A percentile compares a stretch with the other conserved stretches of the same genome.
Conservation (phyloP, 148 eudicot species). For the Heliosperma pusillum region DNA sequence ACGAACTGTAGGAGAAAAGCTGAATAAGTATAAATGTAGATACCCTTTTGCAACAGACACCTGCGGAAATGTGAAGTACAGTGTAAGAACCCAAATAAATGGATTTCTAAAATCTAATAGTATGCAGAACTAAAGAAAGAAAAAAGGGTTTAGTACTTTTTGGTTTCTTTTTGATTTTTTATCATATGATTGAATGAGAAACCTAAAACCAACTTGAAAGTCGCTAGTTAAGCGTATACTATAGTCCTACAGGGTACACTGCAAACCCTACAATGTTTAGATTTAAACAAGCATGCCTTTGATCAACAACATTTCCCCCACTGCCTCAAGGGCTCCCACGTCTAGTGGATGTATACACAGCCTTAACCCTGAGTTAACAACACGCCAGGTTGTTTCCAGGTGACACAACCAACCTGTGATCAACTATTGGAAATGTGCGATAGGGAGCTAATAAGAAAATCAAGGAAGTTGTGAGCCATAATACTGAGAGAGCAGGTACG, state of each 20-base stretch:
- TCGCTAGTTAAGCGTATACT: not conserved
- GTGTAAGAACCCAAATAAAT: not conserved
- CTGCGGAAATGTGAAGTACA: constrained; percentile 44
- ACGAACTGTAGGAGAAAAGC: not conserved
- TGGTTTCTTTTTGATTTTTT: not conserved
- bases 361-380: not conserved
- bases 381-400: too few species aligned
- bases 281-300: not conserved
- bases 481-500: not conserved
- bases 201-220: not conserved
- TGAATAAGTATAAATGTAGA: constrained; percentile 22
- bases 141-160: not conserved
- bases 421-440: not conserved
- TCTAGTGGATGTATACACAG: too few species aligned
- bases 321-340: too few species aligned
- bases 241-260: not conserved
- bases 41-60: constrained; percentile 95
- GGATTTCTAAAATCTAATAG: not conserved
- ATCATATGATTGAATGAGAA: not conserved
- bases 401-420: not conserved
- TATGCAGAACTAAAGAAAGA: not conserved
- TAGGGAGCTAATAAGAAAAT: not conserved
- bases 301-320: too few species aligned
- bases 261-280: not conserved
- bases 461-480: not conserved